phyloP scores from a whole-genome alignment of 208 protist genomes.

The Angomonas ambiguus region DNA sequence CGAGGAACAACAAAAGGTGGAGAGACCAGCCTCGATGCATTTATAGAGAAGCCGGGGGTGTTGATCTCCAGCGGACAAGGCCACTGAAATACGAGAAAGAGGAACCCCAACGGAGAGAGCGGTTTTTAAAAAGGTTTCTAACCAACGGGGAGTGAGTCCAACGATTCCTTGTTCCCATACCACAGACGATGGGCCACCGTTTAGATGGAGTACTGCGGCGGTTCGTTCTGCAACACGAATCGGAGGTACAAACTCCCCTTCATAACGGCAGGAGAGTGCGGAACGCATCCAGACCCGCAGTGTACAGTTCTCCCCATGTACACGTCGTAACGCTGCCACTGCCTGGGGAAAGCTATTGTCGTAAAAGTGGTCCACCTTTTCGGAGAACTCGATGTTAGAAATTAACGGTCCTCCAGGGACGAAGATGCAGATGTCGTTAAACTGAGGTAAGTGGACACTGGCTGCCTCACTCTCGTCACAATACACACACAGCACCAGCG shows the following conservation, averaged over 20 bases:
- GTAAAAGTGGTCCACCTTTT: constrained; percentile 42
- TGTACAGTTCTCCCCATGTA: constrained; percentile 4
- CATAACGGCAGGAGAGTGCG: constrained; percentile 73
- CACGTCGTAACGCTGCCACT: constrained; percentile 14
- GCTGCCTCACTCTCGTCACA: not conserved
- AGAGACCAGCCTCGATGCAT: constrained; percentile 24
- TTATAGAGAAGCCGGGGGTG: constrained; percentile 12
- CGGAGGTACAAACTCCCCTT: constrained; percentile 62
- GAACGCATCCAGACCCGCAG: constrained; percentile 82
- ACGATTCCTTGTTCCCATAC: constrained; percentile 60
- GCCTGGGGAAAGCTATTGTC: constrained; percentile 20
- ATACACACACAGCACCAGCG: not conserved
- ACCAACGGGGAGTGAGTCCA: constrained; percentile 59
- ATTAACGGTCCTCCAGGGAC: constrained; percentile 67
- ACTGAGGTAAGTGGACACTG: constrained; percentile 15
- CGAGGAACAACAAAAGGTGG: not conserved
- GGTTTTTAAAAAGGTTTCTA: constrained; percentile 78
- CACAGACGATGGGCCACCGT: constrained; percentile 29
- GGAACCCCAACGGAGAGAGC: constrained; percentile 59
- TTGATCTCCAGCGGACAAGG: constrained; percentile 22
- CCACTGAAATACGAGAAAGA: constrained; percentile 27
- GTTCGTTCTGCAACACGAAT: constrained; percentile 63
- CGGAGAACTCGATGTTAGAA: constrained; percentile 49
- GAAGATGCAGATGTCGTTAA: constrained; percentile 49
- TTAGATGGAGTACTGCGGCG: constrained; percentile 42